These are phyloP conservation scores for Elongisporangium anandrum DNA, from an alignment of 352 stramenopile species.

Conservation along the genomic window DNA sequence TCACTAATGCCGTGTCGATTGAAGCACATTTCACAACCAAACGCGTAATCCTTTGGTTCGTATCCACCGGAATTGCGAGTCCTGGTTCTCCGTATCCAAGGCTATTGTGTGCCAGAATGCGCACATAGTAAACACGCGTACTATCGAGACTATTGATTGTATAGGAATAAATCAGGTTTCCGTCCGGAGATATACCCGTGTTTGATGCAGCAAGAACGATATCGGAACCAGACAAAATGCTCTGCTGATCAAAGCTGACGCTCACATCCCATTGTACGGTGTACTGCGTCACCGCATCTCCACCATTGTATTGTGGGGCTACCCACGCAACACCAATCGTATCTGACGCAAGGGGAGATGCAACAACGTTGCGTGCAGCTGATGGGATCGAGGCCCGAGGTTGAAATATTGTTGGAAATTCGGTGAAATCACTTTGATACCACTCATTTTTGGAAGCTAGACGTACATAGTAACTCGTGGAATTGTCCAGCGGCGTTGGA, in stretches of 20 bases:
- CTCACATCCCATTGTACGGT: conserved; percentile 92
- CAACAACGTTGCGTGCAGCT: conserved; percentile 20
- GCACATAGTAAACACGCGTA: conserved; percentile 65
- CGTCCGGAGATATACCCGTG: neutral
- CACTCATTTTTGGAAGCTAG: conserved; percentile 26
- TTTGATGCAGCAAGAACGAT: conserved; percentile 16
- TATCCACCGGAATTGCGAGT: conserved; percentile 33
- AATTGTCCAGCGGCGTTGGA: conserved; percentile 4
- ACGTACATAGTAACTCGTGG: conserved; percentile 41
- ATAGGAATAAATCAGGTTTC: conserved; percentile 16
- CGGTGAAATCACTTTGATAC: conserved; percentile 26
- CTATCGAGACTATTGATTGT: conserved; percentile 41
- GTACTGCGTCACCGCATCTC: conserved; percentile 84
- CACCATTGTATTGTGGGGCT: conserved; percentile 58
- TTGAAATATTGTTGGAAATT: conserved; percentile 14
- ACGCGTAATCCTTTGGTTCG: conserved; percentile 47
- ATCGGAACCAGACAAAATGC: conserved; percentile 45
- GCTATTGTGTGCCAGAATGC: conserved; percentile 80
- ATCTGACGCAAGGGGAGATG: conserved; percentile 28
- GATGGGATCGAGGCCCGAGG: conserved; percentile 23
- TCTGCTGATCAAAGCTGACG: conserved; percentile 74
- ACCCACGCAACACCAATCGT: conserved; percentile 73
- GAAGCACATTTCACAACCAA: conserved; percentile 25
- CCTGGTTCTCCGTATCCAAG: conserved; percentile 60
- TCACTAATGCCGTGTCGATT: conserved; percentile 25